These are phyloP conservation scores for Sarocladium oryzae DNA, from an alignment of 2,329 filamentous ascomycete genomes.

Conservation along the genomic window DNA sequence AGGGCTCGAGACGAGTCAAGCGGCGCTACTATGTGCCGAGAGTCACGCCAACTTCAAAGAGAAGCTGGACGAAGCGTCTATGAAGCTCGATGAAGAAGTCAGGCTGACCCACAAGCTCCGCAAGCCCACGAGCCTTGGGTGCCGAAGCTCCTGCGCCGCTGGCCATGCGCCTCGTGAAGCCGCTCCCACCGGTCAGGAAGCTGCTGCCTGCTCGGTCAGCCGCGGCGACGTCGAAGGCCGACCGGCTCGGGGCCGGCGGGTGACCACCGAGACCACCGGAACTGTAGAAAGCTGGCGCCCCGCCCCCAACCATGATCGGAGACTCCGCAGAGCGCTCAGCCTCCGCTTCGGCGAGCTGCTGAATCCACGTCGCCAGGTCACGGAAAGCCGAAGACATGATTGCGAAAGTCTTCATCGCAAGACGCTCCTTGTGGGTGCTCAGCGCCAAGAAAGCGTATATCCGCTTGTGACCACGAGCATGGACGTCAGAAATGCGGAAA, in stretches of 20 bases:
- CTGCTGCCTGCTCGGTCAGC: constrained; percentile 42
- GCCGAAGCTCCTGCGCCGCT: constrained; percentile 49
- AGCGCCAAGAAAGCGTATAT: constrained; percentile 62
- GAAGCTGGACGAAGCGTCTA: constrained; percentile 54
- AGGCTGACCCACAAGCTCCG: constrained; percentile 59
- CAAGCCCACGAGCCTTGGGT: constrained; percentile 53
- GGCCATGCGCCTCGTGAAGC: constrained; percentile 52
- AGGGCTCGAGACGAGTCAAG: neutral
- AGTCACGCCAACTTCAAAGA: constrained; percentile 52
- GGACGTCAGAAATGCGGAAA: constrained; percentile 62
- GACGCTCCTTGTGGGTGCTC: constrained; percentile 57
- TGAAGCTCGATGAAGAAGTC: constrained; percentile 65
- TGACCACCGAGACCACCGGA: constrained; percentile 23
- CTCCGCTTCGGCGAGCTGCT: constrained; percentile 56
- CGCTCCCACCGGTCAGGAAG: constrained; percentile 49
- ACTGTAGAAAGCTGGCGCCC: constrained; percentile 25
- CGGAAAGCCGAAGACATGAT: constrained; percentile 56
- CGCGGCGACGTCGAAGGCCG: constrained; percentile 14
- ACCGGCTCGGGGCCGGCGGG: neutral
- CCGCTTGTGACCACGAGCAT: constrained; percentile 61
- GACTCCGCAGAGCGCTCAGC: constrained; percentile 48
- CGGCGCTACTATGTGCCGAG: neutral
- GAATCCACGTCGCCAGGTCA: constrained; percentile 60
- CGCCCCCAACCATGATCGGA: constrained; percentile 29
- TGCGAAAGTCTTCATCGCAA: constrained; percentile 60